phyloP scores from a whole-genome alignment of 2,329 filamentous ascomycete species.

The Botryotinia convoluta region DNA sequence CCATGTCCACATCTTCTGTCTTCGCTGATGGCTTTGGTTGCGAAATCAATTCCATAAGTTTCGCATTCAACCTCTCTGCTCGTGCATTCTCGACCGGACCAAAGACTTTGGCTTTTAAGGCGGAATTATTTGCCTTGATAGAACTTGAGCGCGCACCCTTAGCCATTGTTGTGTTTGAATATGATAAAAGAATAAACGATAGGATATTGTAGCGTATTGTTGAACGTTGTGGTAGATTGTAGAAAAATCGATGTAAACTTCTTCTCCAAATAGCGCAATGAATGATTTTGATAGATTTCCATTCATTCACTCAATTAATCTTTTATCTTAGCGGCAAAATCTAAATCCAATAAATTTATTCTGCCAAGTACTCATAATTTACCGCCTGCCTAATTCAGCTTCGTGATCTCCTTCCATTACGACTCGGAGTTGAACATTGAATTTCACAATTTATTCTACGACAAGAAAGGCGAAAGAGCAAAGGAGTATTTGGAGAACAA shows the following conservation, averaged over 20 bases:
- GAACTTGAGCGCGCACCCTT: constrained; percentile 79
- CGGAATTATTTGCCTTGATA: constrained; percentile 79
- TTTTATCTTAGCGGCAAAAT: constrained; percentile 19
- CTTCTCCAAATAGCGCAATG: neutral
- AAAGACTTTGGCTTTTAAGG: constrained; percentile 78
- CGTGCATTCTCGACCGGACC: constrained; percentile 77
- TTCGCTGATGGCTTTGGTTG: constrained; percentile 66
- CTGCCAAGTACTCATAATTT: neutral
- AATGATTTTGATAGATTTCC: constrained; percentile 8
- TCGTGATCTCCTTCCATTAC: neutral
- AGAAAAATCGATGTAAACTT: neutral
- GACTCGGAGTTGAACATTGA: constrained; percentile 2
- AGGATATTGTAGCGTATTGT: too few relatives aligned
- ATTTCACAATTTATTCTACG: neutral
- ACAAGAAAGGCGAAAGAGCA: constrained; percentile 7
- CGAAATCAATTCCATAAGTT: constrained; percentile 75
- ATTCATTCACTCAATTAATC: neutral
- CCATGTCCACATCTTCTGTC: constrained; percentile 50
- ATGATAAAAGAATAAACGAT: neutral
- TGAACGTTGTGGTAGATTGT: neutral
- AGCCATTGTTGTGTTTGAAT: constrained; percentile 63
- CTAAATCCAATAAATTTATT: neutral
- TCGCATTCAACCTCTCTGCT: constrained; percentile 79
- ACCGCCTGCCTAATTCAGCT: neutral
- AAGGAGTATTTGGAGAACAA: neutral